Evolutionary conservation across 2,329 filamentous ascomycete species (phyloP).

Genomic region (Xylariaceae sp.): DNA sequence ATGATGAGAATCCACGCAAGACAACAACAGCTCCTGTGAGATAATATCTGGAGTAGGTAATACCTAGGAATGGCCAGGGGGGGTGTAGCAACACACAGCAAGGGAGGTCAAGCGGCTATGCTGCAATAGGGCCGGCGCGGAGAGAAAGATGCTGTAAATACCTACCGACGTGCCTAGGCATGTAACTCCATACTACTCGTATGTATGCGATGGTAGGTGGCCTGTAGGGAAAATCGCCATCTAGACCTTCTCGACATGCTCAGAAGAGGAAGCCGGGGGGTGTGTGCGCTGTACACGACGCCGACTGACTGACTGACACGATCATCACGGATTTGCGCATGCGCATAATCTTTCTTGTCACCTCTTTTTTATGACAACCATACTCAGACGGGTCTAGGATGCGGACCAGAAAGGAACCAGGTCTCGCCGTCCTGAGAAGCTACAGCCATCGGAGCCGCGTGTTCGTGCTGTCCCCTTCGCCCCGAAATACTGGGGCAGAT

Average conservation of each 20-base stretch:
- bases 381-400: constrained; percentile 2
- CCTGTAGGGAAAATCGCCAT: constrained; percentile 1
- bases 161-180: too few species aligned
- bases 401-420: constrained; percentile 3
- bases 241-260: constrained; percentile 2
- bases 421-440: constrained; percentile 4
- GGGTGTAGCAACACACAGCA: constrained; percentile 5
- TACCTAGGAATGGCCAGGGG: constrained; percentile 14
- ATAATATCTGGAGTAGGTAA: not conserved
- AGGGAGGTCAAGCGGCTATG: constrained; percentile 1
- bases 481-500: constrained; percentile 18
- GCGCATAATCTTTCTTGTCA: too few species aligned
- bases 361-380: not conserved
- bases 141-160: not conserved
- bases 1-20: constrained; percentile 7
- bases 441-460: constrained; percentile 13
- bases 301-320: too few species aligned
- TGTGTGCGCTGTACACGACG: not conserved
- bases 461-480: constrained; percentile 2
- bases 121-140: constrained; percentile 1
- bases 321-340: too few species aligned
- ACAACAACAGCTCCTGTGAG: constrained; percentile 8
- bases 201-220: too few species aligned
- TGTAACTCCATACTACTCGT: too few species aligned
- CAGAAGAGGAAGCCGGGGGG: not conserved